Evolutionary conservation across 371 early-diverging fungal species (phyloP).

Genomic region (Apophysomyces variabilis): DNA sequence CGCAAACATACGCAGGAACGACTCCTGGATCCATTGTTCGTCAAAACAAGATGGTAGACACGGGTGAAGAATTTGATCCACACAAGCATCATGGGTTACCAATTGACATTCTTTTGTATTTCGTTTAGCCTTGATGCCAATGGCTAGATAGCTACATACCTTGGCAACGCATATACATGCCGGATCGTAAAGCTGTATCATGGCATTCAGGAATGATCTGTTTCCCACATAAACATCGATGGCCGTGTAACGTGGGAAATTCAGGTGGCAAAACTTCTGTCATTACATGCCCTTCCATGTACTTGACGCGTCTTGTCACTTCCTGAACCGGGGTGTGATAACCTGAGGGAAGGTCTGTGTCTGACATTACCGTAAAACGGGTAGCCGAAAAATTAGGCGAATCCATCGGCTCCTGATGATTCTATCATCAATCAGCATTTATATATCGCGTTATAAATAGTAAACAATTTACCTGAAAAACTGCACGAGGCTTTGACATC

Average conservation of each 20-base stretch:
- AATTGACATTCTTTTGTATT: slow-evolving; percentile 53
- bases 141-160: slow-evolving; percentile 20
- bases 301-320: slow-evolving; percentile 35
- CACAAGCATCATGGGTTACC: slow-evolving; percentile 61
- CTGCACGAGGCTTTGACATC: slow-evolving; percentile 48
- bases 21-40: slow-evolving; percentile 69
- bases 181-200: slow-evolving; percentile 13
- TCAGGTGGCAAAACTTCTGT: slow-evolving; percentile 43
- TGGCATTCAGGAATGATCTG: slow-evolving; percentile 30
- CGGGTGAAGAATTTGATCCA: slow-evolving; percentile 58
- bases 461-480: slow-evolving; percentile 32
- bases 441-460: not conserved
- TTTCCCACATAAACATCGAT: slow-evolving; percentile 51
- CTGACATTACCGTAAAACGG: slow-evolving; percentile 18
- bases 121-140: slow-evolving; percentile 28
- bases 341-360: slow-evolving; percentile 18
- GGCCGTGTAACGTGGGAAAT: slow-evolving; percentile 36
- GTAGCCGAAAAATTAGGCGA: slow-evolving; percentile 15
- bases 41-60: slow-evolving; percentile 71
- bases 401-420: slow-evolving; percentile 4
- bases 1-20: slow-evolving; percentile 79
- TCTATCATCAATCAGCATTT: not conserved
- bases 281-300: slow-evolving; percentile 55
- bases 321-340: slow-evolving; percentile 20
- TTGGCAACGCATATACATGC: slow-evolving; percentile 49